Base-by-base conservation (phyloP, 176 grass and related monocot species). In the Oryza australiensis region DNA sequence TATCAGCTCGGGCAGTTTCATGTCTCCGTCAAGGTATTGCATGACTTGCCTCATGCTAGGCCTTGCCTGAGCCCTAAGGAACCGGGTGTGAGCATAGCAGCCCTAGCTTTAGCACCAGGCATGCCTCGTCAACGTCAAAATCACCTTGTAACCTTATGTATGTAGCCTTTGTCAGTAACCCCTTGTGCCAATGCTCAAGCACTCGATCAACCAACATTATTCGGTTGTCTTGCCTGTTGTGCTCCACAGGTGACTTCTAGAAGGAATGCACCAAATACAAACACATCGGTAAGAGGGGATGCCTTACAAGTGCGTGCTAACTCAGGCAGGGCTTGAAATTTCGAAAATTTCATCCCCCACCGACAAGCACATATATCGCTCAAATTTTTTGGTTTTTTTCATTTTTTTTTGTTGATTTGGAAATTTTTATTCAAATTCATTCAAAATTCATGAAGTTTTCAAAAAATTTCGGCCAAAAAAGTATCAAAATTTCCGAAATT, bases 21-120 rank as follows among this genome's bases (percentile, higher is more conserved):
- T 10, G 14, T 69, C 62, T 1, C 86, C 65, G 4, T 83, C 42
- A 7, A 88, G 66, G 57, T 74, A 79, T 9, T 72, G 74, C 40
- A 77, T 63, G 32, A 45, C 86, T 24, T 80, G 38, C 14, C 64
- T 59, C 37, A 88, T 84, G 12, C 40, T 72, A 12, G 86, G 86
- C 30, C 86, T 79, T 5, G 27, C 20, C 7, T 34, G 7, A 0
- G n/a, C n/a, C n/a, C n/a, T n/a, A n/a, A n/a, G 75, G 66, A 0
- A 27, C 24, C 3, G 86, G 76, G 5, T 88, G 86, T 12, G 64
- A 84, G 48, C 74, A 88, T 3, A 84, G 14, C 5, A 84, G 5
- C 5, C 81, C 86, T 22, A 88, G 48, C 41, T 80, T 80, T 0
- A 88, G 66, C 62, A 84, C 86, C 29, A 88, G 10, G 26, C 78